Conservation (phyloP, 345 rosid genomes). For the Camelina hispida region DNA sequence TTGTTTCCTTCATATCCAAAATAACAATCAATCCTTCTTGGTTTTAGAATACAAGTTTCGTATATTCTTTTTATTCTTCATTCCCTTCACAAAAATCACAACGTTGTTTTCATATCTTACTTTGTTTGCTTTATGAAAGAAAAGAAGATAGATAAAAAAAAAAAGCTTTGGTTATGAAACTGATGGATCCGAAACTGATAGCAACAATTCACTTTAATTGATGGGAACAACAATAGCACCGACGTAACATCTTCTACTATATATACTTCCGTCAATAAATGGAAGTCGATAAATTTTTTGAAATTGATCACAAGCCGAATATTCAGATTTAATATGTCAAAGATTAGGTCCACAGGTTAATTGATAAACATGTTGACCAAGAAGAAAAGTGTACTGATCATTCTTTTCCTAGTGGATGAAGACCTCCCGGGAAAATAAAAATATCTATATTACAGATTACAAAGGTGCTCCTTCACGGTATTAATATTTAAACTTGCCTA, state of each 20-base stretch:
- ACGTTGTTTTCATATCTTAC: slow-evolving; percentile 29
- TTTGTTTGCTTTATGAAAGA: slow-evolving; percentile 26
- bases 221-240: slow-evolving; percentile 28
- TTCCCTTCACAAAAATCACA: slow-evolving; percentile 1
- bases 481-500: background rate
- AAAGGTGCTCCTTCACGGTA: background rate
- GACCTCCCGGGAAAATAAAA: slow-evolving; percentile 6
- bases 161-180: slow-evolving; percentile 21
- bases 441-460: background rate
- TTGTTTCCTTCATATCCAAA: slow-evolving; percentile 4
- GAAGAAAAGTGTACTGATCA: slow-evolving; percentile 11
- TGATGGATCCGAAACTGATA: slow-evolving; percentile 27
- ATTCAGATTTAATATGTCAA: slow-evolving; percentile 11
- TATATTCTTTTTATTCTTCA: slow-evolving; percentile 1
- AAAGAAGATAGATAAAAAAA: background rate
- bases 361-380: slow-evolving; percentile 38
- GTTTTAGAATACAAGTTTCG: background rate
- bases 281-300: background rate
- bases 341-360: slow-evolving; percentile 18
- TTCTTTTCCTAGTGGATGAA: slow-evolving; percentile 16
- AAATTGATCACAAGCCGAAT: slow-evolving; percentile 5
- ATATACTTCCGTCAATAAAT: background rate
- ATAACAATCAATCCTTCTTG: slow-evolving; percentile 13
- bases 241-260: slow-evolving; percentile 32
- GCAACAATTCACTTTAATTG: slow-evolving; percentile 33